Conservation (phyloP, 805 yeast species). For the Maudiozyma serrabonitensis region DNA sequence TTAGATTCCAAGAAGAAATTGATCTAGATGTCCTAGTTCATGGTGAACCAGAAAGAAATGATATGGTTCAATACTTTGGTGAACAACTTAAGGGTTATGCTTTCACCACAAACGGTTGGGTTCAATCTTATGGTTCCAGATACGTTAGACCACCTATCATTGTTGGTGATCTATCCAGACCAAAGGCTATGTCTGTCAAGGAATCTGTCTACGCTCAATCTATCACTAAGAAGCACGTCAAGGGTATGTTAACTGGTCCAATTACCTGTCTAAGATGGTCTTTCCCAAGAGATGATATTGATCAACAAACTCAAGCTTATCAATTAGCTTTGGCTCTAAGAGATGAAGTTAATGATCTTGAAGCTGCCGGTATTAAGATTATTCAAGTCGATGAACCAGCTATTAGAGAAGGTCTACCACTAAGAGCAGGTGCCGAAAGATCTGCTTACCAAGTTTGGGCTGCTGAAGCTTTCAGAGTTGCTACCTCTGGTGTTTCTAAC, state of each 20-base stretch:
- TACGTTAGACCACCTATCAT: conserved; percentile 99
- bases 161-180: conserved; percentile 99
- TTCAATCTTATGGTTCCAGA: conserved; percentile 99
- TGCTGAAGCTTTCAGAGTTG: conserved; percentile 98
- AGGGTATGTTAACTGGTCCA: conserved; percentile 99
- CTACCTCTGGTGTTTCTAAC: conserved; percentile 95
- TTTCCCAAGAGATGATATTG: conserved; percentile 98
- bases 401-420: conserved; percentile 98
- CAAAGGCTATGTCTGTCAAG: conserved; percentile 96
- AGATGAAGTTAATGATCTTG: conserved; percentile 97
- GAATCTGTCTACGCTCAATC: conserved; percentile 99
- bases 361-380: conserved; percentile 94
- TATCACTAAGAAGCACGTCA: conserved; percentile 88
- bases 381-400: conserved; percentile 99
- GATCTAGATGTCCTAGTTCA: conserved; percentile 97
- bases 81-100: conserved; percentile 97
- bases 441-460: conserved; percentile 96
- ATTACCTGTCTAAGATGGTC: conserved; percentile 99
- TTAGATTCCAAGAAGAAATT: conserved; percentile 98
- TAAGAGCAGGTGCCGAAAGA: conserved; percentile 96
- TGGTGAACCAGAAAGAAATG: conserved; percentile 99
- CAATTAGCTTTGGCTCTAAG: conserved; percentile 96
- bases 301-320: conserved; percentile 86
- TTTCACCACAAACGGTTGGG: conserved; percentile 99
- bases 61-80: conserved; percentile 99